These are phyloP conservation scores for Leucocoprinus sp. DNA, from an alignment of 768 basidiomycete species.

Conservation along the genomic window DNA sequence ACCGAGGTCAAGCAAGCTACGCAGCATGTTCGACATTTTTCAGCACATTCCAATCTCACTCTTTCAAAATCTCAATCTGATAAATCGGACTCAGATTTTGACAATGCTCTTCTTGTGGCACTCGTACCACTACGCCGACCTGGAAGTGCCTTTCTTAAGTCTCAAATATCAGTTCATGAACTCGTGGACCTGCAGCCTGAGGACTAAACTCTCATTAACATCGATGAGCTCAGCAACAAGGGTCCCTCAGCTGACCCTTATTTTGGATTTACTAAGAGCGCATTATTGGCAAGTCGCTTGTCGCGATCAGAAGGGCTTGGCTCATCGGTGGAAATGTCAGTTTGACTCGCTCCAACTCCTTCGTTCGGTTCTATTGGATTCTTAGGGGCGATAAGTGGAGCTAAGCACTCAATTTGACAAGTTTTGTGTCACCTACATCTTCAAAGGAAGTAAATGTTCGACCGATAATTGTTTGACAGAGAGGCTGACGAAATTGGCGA, in stretches of 20 bases:
- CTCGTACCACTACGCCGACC: slow-evolving; percentile 58
- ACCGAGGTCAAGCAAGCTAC: slow-evolving; percentile 15
- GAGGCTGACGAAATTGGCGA: slow-evolving; percentile 32
- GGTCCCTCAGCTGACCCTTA: slow-evolving; percentile 4
- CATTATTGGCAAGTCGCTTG: neutral
- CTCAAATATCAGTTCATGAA: slow-evolving; percentile 23
- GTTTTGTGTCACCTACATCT: slow-evolving; percentile 28
- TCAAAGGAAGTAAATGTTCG: slow-evolving; percentile 18
- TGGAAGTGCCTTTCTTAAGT: slow-evolving; percentile 48
- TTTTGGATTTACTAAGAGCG: slow-evolving; percentile 2
- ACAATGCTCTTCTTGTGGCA: slow-evolving; percentile 56
- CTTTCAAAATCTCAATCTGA: slow-evolving; percentile 10
- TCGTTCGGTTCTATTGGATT: neutral
- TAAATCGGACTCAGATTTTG: slow-evolving; percentile 30
- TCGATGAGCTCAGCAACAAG: slow-evolving; percentile 31
- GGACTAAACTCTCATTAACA: slow-evolving; percentile 41
- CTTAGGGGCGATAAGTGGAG: slow-evolving; percentile 18
- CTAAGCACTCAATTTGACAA: slow-evolving; percentile 25
- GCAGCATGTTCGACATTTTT: slow-evolving; percentile 21
- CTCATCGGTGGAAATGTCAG: slow-evolving; percentile 16
- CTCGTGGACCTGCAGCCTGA: slow-evolving; percentile 11
- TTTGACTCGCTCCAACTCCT: slow-evolving; percentile 9
- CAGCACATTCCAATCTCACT: slow-evolving; percentile 17
- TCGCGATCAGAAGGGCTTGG: neutral
- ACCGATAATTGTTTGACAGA: slow-evolving; percentile 24